Percentiles rank a stretch among this genome's conserved stretches.
Evolutionary conservation across 2,329 filamentous ascomycete genomes (phyloP).

Genomic region (Verticillium nubilum): DNA sequence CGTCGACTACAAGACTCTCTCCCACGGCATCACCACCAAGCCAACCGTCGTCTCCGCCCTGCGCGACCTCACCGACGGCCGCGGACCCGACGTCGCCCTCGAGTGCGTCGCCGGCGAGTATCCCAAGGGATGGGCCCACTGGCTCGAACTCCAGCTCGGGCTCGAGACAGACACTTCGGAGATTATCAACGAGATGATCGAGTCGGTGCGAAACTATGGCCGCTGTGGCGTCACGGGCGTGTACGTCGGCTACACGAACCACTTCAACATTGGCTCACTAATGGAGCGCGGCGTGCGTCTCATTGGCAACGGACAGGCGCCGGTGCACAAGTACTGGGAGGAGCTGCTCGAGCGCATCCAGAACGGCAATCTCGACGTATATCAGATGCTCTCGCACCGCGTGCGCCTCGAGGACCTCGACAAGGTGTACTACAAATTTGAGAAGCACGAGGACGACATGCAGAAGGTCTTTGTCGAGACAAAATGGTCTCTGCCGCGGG

Average conservation of each 20-base stretch:
- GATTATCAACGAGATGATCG: constrained; percentile 74
- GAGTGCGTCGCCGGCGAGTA: constrained; percentile 62
- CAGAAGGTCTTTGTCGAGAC: constrained; percentile 74
- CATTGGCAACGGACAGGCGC: constrained; percentile 61
- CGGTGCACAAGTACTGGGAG: constrained; percentile 81
- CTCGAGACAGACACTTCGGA: constrained; percentile 82
- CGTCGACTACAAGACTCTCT: constrained; percentile 60
- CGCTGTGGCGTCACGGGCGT: constrained; percentile 73
- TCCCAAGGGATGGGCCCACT: constrained; percentile 55
- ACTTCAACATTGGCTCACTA: constrained; percentile 76
- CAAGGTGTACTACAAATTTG: constrained; percentile 59
- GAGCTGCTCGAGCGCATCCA: constrained; percentile 65
- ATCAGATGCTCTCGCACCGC: constrained; percentile 78
- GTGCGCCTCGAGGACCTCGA: constrained; percentile 68
- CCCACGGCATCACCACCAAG: constrained; percentile 50
- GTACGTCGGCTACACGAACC: constrained; percentile 64
- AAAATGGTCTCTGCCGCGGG: constrained; percentile 45
- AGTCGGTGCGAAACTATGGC: constrained; percentile 66
- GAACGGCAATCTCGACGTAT: constrained; percentile 63
- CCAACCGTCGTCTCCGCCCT: constrained; percentile 64
- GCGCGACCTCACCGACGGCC: constrained; percentile 66
- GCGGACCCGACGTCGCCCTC: constrained; percentile 69
- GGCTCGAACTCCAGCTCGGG: constrained; percentile 54
- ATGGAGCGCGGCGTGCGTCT: constrained; percentile 86
- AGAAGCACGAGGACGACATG: constrained; percentile 60